These are phyloP conservation scores for Cladophialophora immunda DNA, from an alignment of 2,329 filamentous ascomycete genomes.

Conservation along the genomic window DNA sequence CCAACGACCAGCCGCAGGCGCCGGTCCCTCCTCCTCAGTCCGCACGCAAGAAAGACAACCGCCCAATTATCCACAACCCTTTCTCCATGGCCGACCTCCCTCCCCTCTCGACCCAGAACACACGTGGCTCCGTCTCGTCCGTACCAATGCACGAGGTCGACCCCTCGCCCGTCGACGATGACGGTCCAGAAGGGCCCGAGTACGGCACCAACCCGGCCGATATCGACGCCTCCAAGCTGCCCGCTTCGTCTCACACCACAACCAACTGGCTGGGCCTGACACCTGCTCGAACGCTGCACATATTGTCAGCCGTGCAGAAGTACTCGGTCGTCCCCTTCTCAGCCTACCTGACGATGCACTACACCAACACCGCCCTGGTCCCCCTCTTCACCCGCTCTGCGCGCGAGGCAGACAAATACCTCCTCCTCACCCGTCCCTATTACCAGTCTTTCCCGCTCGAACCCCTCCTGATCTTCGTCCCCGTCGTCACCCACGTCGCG, in stretches of 20 bases:
- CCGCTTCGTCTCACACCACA: slow-evolving; percentile 32
- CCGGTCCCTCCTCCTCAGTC: too few species aligned
- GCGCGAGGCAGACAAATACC: slow-evolving; percentile 78
- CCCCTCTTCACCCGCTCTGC: slow-evolving; percentile 78
- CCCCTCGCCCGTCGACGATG: slow-evolving; percentile 77
- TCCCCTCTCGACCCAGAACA: slow-evolving; percentile 31
- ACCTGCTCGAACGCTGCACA: slow-evolving; percentile 29
- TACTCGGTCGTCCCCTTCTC: slow-evolving; percentile 89
- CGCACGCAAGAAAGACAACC: too few species aligned
- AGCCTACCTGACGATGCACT: slow-evolving; percentile 77
- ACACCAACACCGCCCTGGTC: slow-evolving; percentile 82
- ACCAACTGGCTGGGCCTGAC: slow-evolving; percentile 53
- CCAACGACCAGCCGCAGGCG: too few species aligned
- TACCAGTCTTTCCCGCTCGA: slow-evolving; percentile 87
- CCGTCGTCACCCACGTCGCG: slow-evolving; percentile 76
- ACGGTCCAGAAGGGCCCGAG: slow-evolving; percentile 46
- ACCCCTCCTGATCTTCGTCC: slow-evolving; percentile 78
- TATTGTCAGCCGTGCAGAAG: slow-evolving; percentile 75
- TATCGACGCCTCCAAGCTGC: slow-evolving; percentile 47
- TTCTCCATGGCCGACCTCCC: slow-evolving; percentile 29
- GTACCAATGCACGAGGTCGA: slow-evolving; percentile 79
- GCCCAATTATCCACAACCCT: too few species aligned
- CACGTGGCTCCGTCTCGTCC: slow-evolving; percentile 53
- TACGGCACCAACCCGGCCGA: slow-evolving; percentile 60
- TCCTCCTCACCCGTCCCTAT: slow-evolving; percentile 88